These are phyloP conservation scores for Mycena filopes DNA, from an alignment of 768 basidiomycete genomes.

Conservation along the genomic window DNA sequence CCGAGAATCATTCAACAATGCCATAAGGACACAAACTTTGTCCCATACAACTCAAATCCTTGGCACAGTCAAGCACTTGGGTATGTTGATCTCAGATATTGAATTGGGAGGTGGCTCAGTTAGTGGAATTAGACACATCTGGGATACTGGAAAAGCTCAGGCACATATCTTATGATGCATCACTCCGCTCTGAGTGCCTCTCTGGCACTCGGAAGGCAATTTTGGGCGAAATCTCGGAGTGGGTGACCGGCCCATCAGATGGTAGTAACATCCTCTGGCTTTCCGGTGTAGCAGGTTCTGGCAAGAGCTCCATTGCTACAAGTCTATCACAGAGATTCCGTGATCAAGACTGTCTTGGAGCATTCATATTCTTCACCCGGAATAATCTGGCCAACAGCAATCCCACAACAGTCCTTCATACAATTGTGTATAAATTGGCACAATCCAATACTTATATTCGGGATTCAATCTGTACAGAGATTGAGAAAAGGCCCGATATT, in stretches of 20 bases:
- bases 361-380: too few relatives aligned
- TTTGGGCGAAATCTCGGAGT: slow-evolving; percentile 20
- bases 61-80: neutral
- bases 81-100: neutral
- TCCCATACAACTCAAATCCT: too few relatives aligned
- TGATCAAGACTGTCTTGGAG: too few relatives aligned
- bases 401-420: slow-evolving; percentile 22
- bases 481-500: neutral
- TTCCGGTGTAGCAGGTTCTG: slow-evolving; percentile 32
- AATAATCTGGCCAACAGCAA: slow-evolving; percentile 10
- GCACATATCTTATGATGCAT: neutral
- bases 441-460: neutral
- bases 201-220: slow-evolving; percentile 22
- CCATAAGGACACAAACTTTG: neutral
- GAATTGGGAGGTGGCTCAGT: neutral
- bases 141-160: neutral
- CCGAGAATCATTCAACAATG: neutral
- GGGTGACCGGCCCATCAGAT: slow-evolving; percentile 21
- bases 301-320: too few relatives aligned
- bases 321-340: too few relatives aligned
- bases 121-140: neutral
- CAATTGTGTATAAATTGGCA: slow-evolving; percentile 24
- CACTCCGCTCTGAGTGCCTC: slow-evolving; percentile 18
- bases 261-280: slow-evolving; percentile 34
- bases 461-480: neutral